Base-by-base conservation (phyloP, 257 asterid species). In the Solanum rostratum region DNA sequence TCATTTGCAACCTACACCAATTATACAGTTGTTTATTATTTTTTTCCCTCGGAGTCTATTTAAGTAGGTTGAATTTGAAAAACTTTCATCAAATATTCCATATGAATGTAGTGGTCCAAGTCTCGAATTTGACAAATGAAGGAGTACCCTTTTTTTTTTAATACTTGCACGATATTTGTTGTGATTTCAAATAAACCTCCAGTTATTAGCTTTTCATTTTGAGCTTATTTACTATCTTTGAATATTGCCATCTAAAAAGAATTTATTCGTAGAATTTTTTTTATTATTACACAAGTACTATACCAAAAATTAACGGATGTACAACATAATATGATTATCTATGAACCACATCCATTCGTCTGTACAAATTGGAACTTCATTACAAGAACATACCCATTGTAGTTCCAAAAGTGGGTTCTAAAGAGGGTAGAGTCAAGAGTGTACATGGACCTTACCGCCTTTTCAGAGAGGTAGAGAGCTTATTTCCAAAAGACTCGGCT, bases 171-270 rank as follows among this genome's bases (percentile, higher is more conserved):
- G 53, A 43, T 73, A 73, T n/a, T 73, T 73, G 57, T 43, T 73
- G 80, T 43, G 80, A 24, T 43, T n/a, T 73, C 57, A 43, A 43
- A 27, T n/a, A 73, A n/a, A 41, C n/a, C 37, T 43, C 4, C n/a
- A 43, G 80, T 55, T 73, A 45, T 73, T 22, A 24, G 33, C 57
- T 73, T 27, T 43, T 73, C 39, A 8, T 73, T 46, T 43, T 73
- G 80, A 73, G 57, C n/a, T 73, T 71, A n/a, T 43, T 71, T 22
- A 71, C 45, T 27, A 30, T 73, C 57, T 13, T 73, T 13, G 14
- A 73, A 43, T 73, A n/a, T n/a, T 73, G 43, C 30, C 53, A 43
- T 73, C 57, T 43, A 73, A 22, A 73, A 71, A 6, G n/a, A 73
- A 22, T 73, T 43, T 73, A 12, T 73, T 73, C 80, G 3, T 3